Evolutionary conservation across 2,329 filamentous ascomycete species (phyloP), one percentile per base, ranked within the genome.

Genomic region (Raffaelea deltoideospora): DNA sequence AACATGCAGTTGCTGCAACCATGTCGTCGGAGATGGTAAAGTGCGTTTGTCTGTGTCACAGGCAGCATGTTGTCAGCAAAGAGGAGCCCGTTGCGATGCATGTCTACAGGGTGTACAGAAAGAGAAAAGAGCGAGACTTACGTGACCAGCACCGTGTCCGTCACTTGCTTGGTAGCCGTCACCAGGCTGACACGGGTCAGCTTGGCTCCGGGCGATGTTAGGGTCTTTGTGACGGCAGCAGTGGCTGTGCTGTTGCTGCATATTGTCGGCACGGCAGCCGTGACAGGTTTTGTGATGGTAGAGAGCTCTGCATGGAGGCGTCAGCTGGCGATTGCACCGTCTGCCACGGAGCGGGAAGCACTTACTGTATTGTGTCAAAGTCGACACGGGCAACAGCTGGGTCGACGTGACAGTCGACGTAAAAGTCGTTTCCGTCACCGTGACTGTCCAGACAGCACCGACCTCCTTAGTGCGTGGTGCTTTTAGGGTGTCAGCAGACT

Each of bases 141-240:
- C n/a, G n/a, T n/a, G n/a, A n/a, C n/a, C n/a, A n/a, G n/a, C n/a
- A n/a, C n/a, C n/a, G n/a, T n/a, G n/a, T n/a, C n/a, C n/a, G n/a
- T n/a, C n/a, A n/a, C n/a, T n/a, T n/a, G n/a, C n/a, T n/a, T n/a
- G n/a, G n/a, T n/a, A n/a, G n/a, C n/a, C n/a, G 41, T 35, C 2
- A 37, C 39, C 3, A 43, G 15, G 18, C 29, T 41, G 22, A 43
- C 31, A n/a, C 15, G 33, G n/a, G 41, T 43, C 21, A 43, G 28
- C 15, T 24, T 35, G 3, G 31, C 30, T 2, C 36, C 38, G 3
- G 38, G 26, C 2, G 33, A 14, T 14, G 37, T 38, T 20, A 43
- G 17, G 2, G 35, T 39, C 18, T 33, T 14, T 3, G 37, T 41
- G 26, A 11, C 23, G 2, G 33, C 34, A 2, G 30, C 29, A 3